A percentile compares a stretch with the other conserved stretches of the same genome.
Evolutionary conservation across 345 rosid genomes (phyloP).

Genomic region (Salix brachista): DNA sequence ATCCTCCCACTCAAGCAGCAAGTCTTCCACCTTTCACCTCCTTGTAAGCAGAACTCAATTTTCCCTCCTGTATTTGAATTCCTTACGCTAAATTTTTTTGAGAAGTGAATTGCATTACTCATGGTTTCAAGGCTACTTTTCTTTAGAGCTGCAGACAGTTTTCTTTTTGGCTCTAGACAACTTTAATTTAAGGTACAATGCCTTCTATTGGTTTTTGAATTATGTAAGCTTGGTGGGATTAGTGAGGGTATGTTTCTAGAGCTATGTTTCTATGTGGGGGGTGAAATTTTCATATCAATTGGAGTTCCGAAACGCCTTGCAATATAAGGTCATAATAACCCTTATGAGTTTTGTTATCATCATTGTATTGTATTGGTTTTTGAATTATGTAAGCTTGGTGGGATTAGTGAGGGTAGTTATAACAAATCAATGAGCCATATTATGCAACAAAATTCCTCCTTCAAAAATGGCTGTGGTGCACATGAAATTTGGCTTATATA

Average conservation of each 20-base stretch:
- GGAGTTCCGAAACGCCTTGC: too few species aligned
- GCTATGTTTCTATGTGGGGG: too few species aligned
- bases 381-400: neutral
- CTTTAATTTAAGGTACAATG: neutral
- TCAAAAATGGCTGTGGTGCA: neutral
- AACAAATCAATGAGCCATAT: neutral
- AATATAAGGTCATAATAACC: too few species aligned
- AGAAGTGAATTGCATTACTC: neutral
- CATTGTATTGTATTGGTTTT: conserved; percentile 1
- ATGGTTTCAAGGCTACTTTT: conserved; percentile 4
- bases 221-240: neutral
- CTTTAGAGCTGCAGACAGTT: neutral
- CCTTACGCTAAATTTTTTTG: neutral
- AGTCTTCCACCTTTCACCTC: conserved; percentile 59
- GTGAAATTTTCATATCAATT: too few species aligned
- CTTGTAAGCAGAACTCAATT: conserved; percentile 40
- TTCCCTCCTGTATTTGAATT: conserved; percentile 17
- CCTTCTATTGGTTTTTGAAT: conserved; percentile 4
- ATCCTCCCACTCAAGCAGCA: conserved; percentile 61
- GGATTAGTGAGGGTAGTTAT: conserved; percentile 5
- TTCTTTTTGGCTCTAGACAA: neutral
- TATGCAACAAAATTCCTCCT: neutral
- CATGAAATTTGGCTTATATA: neutral
- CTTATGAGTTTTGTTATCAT: too few species aligned
- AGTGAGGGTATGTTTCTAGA: too few species aligned